phyloP scores from a whole-genome alignment of 306 rosid species.

The Castanea sativa region DNA sequence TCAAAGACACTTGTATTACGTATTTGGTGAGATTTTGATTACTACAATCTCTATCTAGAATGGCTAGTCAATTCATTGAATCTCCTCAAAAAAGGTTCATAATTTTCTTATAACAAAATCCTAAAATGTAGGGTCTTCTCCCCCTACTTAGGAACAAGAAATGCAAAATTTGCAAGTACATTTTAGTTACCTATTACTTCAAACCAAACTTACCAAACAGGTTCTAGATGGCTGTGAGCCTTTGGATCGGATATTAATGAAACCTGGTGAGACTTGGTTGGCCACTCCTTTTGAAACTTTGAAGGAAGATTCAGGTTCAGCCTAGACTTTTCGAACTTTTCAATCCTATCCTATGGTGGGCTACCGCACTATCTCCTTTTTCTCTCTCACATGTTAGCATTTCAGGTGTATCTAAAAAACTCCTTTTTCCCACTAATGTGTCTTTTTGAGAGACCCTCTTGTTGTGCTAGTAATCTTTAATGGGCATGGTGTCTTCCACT shows the following conservation, averaged over 20 bases:
- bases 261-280: constrained; percentile 10
- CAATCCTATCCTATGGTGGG: constrained; percentile 31
- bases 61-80: too few species aligned
- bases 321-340: not conserved
- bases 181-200: not conserved
- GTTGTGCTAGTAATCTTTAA: constrained; percentile 25
- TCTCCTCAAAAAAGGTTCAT: too few species aligned
- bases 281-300: not conserved
- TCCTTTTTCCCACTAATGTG: constrained; percentile 34
- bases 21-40: too few species aligned
- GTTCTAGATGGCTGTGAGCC: not conserved
- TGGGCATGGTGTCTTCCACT: constrained; percentile 50
- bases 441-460: constrained; percentile 19
- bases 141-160: too few species aligned
- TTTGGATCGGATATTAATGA: not conserved
- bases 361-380: constrained; percentile 33
- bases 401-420: constrained; percentile 25
- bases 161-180: too few species aligned
- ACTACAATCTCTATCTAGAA: too few species aligned
- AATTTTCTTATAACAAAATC: too few species aligned
- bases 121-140: too few species aligned
- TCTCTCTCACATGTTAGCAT: constrained; percentile 10
- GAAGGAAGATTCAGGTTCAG: not conserved
- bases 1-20: too few species aligned
- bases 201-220: not conserved